phyloP scores from a whole-genome alignment of 768 basidiomycete species.

The Trichaptum fuscoviolaceum region DNA sequence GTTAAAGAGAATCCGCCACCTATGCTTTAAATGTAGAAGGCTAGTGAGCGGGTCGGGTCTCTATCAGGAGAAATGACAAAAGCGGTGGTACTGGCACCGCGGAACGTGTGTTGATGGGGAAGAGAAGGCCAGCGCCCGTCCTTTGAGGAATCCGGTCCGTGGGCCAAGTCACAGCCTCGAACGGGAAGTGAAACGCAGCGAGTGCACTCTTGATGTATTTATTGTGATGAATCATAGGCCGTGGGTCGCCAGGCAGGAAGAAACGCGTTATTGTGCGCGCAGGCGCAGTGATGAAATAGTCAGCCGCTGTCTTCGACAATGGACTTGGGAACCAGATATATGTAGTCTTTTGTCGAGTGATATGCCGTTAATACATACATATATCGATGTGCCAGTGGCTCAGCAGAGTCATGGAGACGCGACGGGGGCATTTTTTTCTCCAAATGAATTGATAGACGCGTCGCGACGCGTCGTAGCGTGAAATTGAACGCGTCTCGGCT shows the following conservation, averaged over 20 bases:
- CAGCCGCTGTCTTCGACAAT: not conserved
- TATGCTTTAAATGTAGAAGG: not conserved
- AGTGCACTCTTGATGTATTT: not conserved
- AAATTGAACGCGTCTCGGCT: not conserved
- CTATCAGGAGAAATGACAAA: not conserved
- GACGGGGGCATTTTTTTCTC: not conserved
- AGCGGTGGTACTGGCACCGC: not conserved
- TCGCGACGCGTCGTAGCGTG: not conserved
- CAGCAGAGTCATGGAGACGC: not conserved
- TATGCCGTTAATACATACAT: not conserved
- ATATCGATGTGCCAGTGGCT: not conserved
- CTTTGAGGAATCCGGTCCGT: not conserved
- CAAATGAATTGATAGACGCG: too few species aligned
- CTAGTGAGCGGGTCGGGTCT: not conserved
- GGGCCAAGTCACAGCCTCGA: not conserved
- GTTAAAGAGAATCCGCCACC: too few species aligned
- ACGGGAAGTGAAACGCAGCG: not conserved
- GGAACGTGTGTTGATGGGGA: not conserved
- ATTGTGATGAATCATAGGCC: not conserved
- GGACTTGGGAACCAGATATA: not conserved
- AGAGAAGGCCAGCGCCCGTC: not conserved
- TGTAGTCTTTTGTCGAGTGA: not conserved
- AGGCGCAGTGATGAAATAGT: not conserved
- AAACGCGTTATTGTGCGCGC: not conserved
- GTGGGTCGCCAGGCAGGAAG: not conserved